Evolutionary conservation across 805 yeast genomes (phyloP).

Genomic region (Wickerhamiella nectarea): DNA sequence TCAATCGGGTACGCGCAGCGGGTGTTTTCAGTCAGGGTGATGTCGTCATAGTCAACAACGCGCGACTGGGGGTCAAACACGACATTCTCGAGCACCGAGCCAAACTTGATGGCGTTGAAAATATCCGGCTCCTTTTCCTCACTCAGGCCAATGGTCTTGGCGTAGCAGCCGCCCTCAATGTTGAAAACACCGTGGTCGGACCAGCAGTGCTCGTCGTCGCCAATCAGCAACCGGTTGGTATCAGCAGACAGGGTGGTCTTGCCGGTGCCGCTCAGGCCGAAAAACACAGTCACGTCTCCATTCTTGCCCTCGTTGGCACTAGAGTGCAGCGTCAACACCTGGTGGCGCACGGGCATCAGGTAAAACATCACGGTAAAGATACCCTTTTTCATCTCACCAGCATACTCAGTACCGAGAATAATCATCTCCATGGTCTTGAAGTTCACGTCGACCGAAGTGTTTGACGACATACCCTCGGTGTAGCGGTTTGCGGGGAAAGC

Average conservation of each 20-base stretch:
- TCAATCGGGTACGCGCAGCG: constrained; percentile 98
- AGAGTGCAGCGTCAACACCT: constrained; percentile 86
- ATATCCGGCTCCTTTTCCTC: constrained; percentile 96
- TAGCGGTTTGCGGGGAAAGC: constrained; percentile 95
- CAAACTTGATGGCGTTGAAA: constrained; percentile 86
- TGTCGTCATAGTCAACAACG: constrained; percentile 72
- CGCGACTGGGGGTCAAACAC: constrained; percentile 68
- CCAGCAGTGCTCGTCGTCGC: constrained; percentile 99
- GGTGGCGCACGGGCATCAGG: constrained; percentile 88
- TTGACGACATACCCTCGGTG: constrained; percentile 94
- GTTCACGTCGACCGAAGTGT: constrained; percentile 90
- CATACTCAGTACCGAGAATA: constrained; percentile 95
- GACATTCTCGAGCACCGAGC: constrained; percentile 88
- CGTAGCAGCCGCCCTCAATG: constrained; percentile 99
- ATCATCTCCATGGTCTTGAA: constrained; percentile 98
- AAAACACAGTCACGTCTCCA: constrained; percentile 87
- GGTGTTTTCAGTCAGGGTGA: constrained; percentile 86
- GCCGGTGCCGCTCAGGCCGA: constrained; percentile 96
- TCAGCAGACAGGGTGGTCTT: constrained; percentile 96
- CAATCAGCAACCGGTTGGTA: constrained; percentile 83
- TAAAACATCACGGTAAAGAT: constrained; percentile 98
- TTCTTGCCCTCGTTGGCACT: constrained; percentile 82
- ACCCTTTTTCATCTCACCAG: constrained; percentile 99
- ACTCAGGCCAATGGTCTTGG: constrained; percentile 82
- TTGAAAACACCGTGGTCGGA: constrained; percentile 96